Conservation (phyloP, 1,284 basidiomycete genomes). For the Mycena citricolor region DNA sequence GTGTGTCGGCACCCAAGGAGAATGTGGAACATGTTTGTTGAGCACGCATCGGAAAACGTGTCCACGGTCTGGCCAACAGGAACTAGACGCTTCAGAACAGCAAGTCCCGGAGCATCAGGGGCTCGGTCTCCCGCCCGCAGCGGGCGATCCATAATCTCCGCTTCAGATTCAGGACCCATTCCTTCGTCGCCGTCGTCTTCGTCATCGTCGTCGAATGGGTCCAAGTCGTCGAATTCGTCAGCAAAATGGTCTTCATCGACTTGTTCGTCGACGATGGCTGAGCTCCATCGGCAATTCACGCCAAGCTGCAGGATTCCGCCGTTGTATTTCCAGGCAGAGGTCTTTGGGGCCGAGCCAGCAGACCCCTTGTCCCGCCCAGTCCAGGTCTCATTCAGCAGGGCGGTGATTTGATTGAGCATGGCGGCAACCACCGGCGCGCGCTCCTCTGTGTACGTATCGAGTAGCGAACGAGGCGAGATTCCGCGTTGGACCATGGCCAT, state of each 20-base stretch:
- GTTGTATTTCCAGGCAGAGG: constrained; percentile 10
- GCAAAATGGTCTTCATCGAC: background rate
- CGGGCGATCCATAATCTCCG: background rate
- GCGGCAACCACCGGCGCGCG: constrained; percentile 32
- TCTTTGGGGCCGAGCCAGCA: background rate
- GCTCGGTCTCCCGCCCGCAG: constrained; percentile 15
- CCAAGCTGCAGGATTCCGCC: constrained; percentile 23
- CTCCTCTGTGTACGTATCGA: constrained; percentile 30
- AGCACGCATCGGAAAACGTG: no score
- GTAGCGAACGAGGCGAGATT: constrained; percentile 23
- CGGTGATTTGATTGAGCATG: constrained; percentile 29
- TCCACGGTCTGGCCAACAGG: no score
- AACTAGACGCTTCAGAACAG: no score
- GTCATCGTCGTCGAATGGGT: constrained; percentile 3
- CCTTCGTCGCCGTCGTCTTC: no score
- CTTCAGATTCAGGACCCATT: background rate
- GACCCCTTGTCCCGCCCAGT: background rate
- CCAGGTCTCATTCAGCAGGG: constrained; percentile 15
- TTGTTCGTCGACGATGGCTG: constrained; percentile 21
- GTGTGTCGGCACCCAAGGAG: constrained; percentile 18
- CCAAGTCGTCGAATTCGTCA: background rate
- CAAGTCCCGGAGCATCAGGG: constrained; percentile 20
- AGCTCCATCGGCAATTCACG: constrained; percentile 27
- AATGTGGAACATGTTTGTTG: constrained; percentile 15
- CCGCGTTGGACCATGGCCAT: constrained; percentile 26